phyloP scores from a whole-genome alignment of 192 early-diverging fungal genomes.

The Coemansia sp. region DNA sequence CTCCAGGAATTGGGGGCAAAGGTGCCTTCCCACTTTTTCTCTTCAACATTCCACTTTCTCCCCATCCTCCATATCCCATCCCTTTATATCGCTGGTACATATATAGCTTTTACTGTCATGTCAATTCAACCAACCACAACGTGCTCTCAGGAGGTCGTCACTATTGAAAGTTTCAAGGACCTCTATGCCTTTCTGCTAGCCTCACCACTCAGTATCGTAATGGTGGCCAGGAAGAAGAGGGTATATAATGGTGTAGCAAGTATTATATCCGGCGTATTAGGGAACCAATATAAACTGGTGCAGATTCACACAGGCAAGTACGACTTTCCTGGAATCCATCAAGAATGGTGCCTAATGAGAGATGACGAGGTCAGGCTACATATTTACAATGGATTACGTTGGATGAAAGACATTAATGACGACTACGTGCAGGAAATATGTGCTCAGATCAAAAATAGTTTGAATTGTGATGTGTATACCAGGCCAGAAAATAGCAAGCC shows the following conservation, averaged over 20 bases:
- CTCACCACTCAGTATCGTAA: neutral
- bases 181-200: neutral
- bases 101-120: no score
- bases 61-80: no score
- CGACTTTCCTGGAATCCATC: neutral
- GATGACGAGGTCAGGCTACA: neutral
- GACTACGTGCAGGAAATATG: neutral
- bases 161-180: neutral
- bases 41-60: no score
- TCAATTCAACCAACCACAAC: neutral
- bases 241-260: neutral
- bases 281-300: neutral
- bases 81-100: no score
- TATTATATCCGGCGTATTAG: neutral
- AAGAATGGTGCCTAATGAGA: neutral
- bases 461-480: neutral
- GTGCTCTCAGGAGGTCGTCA: neutral
- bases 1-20: no score
- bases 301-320: neutral
- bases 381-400: neutral
- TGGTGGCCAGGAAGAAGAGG: neutral
- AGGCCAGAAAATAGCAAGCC: neutral
- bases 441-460: neutral
- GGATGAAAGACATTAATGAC: neutral
- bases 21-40: no score